phyloP scores from a whole-genome alignment of 306 rosid species.

The Prosopis cineraria region DNA sequence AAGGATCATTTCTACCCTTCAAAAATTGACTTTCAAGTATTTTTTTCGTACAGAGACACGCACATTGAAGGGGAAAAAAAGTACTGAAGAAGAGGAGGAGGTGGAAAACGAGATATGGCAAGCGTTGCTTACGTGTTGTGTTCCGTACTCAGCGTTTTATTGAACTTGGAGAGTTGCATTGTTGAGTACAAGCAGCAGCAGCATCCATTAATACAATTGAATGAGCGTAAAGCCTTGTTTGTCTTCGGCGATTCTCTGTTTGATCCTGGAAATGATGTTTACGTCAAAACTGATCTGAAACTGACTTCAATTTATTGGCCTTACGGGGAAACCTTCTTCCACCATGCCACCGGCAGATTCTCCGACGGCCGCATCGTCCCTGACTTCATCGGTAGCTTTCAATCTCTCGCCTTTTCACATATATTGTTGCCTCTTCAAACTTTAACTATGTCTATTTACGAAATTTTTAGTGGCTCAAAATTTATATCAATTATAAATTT shows the following conservation, averaged over 20 bases:
- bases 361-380: conserved; percentile 10
- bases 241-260: conserved; percentile 13
- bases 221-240: neutral
- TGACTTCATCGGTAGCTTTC: conserved; percentile 23
- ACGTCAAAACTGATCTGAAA: neutral
- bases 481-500: no score
- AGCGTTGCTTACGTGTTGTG: neutral
- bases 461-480: no score
- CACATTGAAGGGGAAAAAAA: neutral
- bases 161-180: neutral
- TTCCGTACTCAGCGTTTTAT: neutral
- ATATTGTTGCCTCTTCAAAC: no score
- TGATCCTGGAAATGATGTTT: conserved; percentile 8
- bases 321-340: conserved; percentile 19
- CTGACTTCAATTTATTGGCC: neutral
- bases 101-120: neutral
- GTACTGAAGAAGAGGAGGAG: neutral
- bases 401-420: neutral
- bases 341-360: conserved; percentile 22
- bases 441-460: no score
- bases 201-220: neutral
- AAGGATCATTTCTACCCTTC: neutral
- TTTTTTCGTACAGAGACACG: no score
- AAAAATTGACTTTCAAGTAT: neutral
- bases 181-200: no score